Conservation (phyloP, 768 basidiomycete species). For the Mycena crocata region DNA sequence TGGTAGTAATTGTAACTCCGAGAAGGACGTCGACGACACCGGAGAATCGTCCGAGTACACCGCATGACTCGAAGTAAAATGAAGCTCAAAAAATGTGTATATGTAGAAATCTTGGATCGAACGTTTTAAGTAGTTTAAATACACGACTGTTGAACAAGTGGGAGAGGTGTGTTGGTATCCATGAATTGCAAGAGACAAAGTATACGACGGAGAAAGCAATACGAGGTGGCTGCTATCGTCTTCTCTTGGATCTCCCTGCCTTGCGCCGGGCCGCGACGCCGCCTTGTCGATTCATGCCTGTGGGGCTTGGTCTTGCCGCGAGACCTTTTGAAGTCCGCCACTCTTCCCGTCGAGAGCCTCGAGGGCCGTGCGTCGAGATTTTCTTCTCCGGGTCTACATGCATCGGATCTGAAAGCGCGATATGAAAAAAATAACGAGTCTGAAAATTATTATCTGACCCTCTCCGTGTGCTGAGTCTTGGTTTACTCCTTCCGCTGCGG, state of each 20-base stretch:
- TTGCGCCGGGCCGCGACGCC: conserved; percentile 68
- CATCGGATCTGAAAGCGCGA: conserved; percentile 61
- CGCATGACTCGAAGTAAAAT: background rate
- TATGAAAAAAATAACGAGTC: conserved; percentile 24
- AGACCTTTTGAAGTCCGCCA: conserved; percentile 89
- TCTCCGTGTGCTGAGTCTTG: conserved; percentile 33
- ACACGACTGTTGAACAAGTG: background rate
- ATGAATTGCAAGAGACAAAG: background rate
- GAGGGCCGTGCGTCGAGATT: conserved; percentile 87
- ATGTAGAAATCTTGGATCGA: conserved; percentile 16
- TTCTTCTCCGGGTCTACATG: conserved; percentile 57
- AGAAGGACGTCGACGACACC: conserved; percentile 16
- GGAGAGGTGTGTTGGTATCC: background rate
- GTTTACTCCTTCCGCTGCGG: conserved; percentile 47
- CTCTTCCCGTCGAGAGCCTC: conserved; percentile 79
- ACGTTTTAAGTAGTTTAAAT: background rate
- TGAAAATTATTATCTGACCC: conserved; percentile 47
- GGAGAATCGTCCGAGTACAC: conserved; percentile 26
- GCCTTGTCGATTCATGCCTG: conserved; percentile 78
- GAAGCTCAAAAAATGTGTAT: conserved; percentile 17
- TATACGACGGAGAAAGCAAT: conserved; percentile 15
- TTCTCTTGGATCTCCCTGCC: conserved; percentile 76
- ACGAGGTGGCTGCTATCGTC: conserved; percentile 64
- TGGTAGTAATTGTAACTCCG: conserved; percentile 9
- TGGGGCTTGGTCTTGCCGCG: conserved; percentile 58